Evolutionary conservation across 441 rosid species (phyloP), one percentile per base, ranked within the genome.

Genomic region (Aleurites moluccanus): DNA sequence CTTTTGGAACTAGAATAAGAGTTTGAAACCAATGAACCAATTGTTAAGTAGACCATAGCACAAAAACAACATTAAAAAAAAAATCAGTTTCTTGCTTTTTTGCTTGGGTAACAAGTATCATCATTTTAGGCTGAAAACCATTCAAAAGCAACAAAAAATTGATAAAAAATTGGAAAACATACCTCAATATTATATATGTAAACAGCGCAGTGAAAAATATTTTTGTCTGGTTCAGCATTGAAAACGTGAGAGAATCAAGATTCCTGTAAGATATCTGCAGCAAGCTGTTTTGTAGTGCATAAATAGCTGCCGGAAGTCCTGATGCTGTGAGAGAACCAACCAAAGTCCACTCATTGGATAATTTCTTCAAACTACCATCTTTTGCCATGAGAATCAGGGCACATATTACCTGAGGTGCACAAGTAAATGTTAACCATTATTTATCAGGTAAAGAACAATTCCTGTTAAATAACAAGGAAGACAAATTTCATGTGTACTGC

Each of bases 291-390:
- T 96, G 98, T 69, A 96, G 79, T 1, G 99, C 99, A 72, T 93
- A 96, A 47, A 96, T 89, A 52, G 96, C 97, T 21, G 99, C 98
- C 67, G 99, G 99, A 80, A 93, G 96, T 77, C 97, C 99, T 10
- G 99, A 96, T 61, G 99, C 97, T 64, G 96, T 89, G 79, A 96
- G 81, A 21, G 99, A 96, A 27, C 91, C 91, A 66, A 88, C 80
- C 87, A 93, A 83, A 33, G 93, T 91, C 99, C 99, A 96, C 72
- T 93, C 84, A 42, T 77, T 86, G 38, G 83, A 77, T 59, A 88
- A 68, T 79, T 82, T 84, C 89, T 81, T 85, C 88, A 93, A 79
- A 79, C 77, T 91, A 57, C 99, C 98, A 64, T 91, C 83, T 86
- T 80, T 91, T 75, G 86, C 90, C 99, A 96, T 93, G 77, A 96